phyloP scores from a whole-genome alignment of 495 filamentous ascomycete species.

The Aspergillus bertholletiae region DNA sequence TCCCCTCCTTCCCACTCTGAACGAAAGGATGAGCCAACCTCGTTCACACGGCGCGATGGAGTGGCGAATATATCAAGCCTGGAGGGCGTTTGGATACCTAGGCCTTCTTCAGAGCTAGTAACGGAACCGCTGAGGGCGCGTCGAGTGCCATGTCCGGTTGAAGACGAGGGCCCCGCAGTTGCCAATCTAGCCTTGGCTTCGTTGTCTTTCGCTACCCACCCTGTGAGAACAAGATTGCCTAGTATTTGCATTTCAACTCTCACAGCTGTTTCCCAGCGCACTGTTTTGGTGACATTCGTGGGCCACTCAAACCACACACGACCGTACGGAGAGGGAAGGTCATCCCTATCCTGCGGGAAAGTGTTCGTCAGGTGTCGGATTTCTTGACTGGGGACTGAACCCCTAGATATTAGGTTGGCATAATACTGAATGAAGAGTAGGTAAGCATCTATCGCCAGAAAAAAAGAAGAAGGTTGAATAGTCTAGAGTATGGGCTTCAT shows the following conservation, averaged over 20 bases:
- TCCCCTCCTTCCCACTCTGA: no score
- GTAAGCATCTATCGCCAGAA: background rate
- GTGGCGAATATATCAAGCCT: slow-evolving; percentile 2
- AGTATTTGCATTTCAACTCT: slow-evolving; percentile 20
- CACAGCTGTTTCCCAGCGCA: slow-evolving; percentile 21
- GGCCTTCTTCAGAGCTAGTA: background rate
- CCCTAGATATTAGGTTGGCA: slow-evolving; percentile 26
- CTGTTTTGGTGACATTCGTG: slow-evolving; percentile 5
- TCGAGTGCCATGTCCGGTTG: background rate
- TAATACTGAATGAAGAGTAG: slow-evolving; percentile 21
- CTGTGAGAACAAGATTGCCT: slow-evolving; percentile 16
- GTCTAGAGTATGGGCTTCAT: background rate
- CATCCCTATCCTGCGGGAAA: slow-evolving; percentile 11
- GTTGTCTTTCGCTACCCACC: slow-evolving; percentile 12
- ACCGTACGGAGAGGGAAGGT: slow-evolving; percentile 24
- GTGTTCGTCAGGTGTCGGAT: slow-evolving; percentile 14
- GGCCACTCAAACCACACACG: slow-evolving; percentile 31
- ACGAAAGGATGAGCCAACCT: background rate
- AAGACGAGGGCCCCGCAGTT: background rate
- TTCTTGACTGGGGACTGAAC: slow-evolving; percentile 5
- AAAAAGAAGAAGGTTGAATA: background rate
- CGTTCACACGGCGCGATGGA: slow-evolving; percentile 14
- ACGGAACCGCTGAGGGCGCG: background rate
- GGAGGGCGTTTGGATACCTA: background rate
- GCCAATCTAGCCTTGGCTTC: background rate